A percentile compares a stretch with the other conserved stretches of the same genome.
Conservation (phyloP, 2,329 filamentous ascomycete genomes). For the Fusarium sp. region DNA sequence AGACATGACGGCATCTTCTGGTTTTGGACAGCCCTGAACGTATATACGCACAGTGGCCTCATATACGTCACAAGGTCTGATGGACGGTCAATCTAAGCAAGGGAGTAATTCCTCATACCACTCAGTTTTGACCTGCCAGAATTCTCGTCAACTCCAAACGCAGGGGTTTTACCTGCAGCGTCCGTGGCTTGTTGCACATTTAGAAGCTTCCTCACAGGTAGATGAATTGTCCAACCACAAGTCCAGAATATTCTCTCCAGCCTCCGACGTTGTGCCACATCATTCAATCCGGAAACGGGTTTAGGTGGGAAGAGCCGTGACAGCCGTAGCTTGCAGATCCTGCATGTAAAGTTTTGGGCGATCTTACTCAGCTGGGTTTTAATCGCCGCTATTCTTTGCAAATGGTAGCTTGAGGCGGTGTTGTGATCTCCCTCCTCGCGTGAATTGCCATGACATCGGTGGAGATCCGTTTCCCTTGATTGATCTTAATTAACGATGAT, state of each 20-base stretch:
- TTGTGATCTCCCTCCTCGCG: background rate
- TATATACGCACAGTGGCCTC: constrained; percentile 2
- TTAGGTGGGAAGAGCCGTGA: constrained; percentile 16
- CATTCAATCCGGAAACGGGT: constrained; percentile 15
- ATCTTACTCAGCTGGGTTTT: background rate
- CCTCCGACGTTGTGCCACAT: constrained; percentile 16
- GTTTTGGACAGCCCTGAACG: background rate
- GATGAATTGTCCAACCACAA: constrained; percentile 24
- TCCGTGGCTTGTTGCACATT: constrained; percentile 5
- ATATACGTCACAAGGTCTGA: constrained; percentile 31
- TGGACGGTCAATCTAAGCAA: constrained; percentile 17
- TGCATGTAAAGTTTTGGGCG: constrained; percentile 1
- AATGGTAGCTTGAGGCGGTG: background rate
- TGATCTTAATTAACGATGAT: constrained; percentile 4
- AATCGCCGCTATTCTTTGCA: background rate
- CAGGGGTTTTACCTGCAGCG: constrained; percentile 1
- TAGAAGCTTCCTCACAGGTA: background rate
- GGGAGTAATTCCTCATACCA: constrained; percentile 14
- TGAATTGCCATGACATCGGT: constrained; percentile 29
- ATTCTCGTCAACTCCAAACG: background rate
- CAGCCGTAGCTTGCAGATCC: constrained; percentile 24
- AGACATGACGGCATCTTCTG: constrained; percentile 39
- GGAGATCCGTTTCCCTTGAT: constrained; percentile 1
- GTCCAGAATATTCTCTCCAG: constrained; percentile 16
- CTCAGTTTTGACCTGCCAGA: background rate